These are phyloP conservation scores for Pythium oligandrum DNA, from an alignment of 352 stramenopile species.

Conservation along the genomic window DNA sequence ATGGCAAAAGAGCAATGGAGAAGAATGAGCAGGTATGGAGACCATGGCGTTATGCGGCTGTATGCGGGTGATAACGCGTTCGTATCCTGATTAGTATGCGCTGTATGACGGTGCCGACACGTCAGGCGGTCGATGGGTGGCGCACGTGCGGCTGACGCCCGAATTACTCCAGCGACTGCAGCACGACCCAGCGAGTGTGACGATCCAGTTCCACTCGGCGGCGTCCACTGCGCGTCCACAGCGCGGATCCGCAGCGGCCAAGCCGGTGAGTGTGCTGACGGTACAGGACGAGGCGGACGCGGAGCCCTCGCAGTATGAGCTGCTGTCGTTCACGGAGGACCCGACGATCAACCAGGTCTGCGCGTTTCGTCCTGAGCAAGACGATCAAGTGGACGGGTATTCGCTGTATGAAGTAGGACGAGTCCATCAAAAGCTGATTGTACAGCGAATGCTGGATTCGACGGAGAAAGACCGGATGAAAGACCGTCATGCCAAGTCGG, in stretches of 20 bases:
- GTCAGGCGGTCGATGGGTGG: constrained; percentile 42
- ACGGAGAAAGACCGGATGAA: constrained; percentile 81
- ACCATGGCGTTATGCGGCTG: background rate
- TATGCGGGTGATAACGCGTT: background rate
- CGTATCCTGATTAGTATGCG: constrained; percentile 41
- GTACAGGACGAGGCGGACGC: constrained; percentile 20
- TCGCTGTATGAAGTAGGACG: constrained; percentile 49
- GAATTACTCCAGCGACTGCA: constrained; percentile 65
- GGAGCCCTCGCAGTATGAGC: constrained; percentile 49
- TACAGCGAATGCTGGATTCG: constrained; percentile 70
- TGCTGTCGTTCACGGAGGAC: constrained; percentile 74
- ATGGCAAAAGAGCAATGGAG: constrained; percentile 7
- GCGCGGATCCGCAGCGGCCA: constrained; percentile 13
- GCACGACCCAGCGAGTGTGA: constrained; percentile 20
- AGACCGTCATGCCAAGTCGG: constrained; percentile 68
- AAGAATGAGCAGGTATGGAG: constrained; percentile 10
- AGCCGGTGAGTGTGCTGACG: constrained; percentile 48
- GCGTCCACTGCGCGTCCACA: constrained; percentile 21
- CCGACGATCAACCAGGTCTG: constrained; percentile 63
- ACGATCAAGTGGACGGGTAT: constrained; percentile 19
- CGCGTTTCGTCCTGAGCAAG: constrained; percentile 31
- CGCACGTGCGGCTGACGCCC: constrained; percentile 68
- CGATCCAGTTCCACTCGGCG: constrained; percentile 26
- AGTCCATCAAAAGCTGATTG: constrained; percentile 78
- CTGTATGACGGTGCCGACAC: constrained; percentile 45